Evolutionary conservation across 106 monocot genomes (phyloP).

Genomic region (Triglochin maritima): DNA sequence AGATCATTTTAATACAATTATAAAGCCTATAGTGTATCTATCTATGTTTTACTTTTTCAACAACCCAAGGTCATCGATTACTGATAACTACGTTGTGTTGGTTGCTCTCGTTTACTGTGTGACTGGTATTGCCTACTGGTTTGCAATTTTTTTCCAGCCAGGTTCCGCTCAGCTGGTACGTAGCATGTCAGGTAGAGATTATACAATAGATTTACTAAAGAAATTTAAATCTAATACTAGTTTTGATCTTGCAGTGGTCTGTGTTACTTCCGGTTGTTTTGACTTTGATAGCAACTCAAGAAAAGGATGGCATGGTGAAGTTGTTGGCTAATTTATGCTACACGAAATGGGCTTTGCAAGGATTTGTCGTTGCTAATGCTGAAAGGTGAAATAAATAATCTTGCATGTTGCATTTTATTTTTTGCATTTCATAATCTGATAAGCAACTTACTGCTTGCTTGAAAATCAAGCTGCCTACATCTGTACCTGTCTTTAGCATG

Average conservation of each 20-base stretch:
- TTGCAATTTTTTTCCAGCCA: slow-evolving; percentile 78
- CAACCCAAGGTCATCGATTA: slow-evolving; percentile 74
- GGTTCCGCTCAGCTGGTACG: slow-evolving; percentile 87
- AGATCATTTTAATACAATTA: slow-evolving; percentile 83
- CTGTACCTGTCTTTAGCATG: no score
- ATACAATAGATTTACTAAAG: background rate
- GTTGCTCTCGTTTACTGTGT: slow-evolving; percentile 90
- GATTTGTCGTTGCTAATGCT: slow-evolving; percentile 75
- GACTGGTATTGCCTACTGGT: slow-evolving; percentile 80
- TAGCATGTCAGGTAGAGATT: background rate
- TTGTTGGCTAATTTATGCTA: slow-evolving; percentile 61
- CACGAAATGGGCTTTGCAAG: slow-evolving; percentile 91
- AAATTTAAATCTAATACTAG: background rate
- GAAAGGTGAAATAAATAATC: slow-evolving; percentile 29
- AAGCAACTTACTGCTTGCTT: background rate
- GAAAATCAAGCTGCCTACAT: background rate
- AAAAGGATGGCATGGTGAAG: slow-evolving; percentile 13
- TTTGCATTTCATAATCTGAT: background rate
- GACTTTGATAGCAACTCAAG: slow-evolving; percentile 66
- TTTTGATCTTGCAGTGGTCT: slow-evolving; percentile 55
- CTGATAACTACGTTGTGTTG: slow-evolving; percentile 62
- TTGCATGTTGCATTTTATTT: background rate
- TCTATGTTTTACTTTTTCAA: slow-evolving; percentile 98
- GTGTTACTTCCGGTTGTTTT: slow-evolving; percentile 83
- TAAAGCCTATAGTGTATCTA: slow-evolving; percentile 88